phyloP scores from a whole-genome alignment of 441 rosid species.

The Aquilaria agallochum region DNA sequence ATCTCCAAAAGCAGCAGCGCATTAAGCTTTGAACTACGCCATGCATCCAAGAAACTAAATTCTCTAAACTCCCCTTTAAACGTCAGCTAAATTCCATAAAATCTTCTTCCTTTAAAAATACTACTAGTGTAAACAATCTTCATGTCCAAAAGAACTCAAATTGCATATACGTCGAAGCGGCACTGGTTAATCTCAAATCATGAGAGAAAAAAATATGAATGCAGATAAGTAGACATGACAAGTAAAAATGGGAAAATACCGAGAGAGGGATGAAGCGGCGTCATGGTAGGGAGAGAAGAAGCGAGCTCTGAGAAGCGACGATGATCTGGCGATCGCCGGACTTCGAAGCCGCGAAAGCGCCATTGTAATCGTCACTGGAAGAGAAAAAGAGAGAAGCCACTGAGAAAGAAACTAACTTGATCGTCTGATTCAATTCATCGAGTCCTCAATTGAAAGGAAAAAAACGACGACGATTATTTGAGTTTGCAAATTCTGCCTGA shows the following conservation, averaged over 20 bases:
- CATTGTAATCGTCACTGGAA: slow-evolving; percentile 36
- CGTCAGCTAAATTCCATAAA: too few relatives aligned
- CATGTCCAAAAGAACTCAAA: neutral
- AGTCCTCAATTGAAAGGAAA: neutral
- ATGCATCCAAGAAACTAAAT: too few relatives aligned
- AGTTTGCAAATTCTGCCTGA: neutral
- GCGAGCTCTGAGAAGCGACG: slow-evolving; percentile 66
- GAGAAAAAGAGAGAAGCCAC: neutral
- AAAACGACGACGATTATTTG: neutral
- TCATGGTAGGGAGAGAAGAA: slow-evolving; percentile 39
- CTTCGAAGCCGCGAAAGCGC: slow-evolving; percentile 83
- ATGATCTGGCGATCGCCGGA: slow-evolving; percentile 55
- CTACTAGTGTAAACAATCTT: neutral
- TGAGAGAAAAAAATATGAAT: neutral
- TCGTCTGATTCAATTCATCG: neutral
- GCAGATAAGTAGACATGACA: too few relatives aligned
- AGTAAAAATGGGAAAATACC: slow-evolving; percentile 32
- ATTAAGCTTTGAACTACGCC: too few relatives aligned
- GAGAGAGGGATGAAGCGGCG: slow-evolving; percentile 37
- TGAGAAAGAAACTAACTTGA: slow-evolving; percentile 1
- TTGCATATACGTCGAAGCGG: neutral
- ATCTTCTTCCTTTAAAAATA: too few relatives aligned
- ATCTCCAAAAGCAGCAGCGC: too few relatives aligned
- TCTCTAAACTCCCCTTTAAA: too few relatives aligned
- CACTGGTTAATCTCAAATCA: neutral